Conservation (phyloP, 2,329 filamentous ascomycete species). For the Neofusicoccum laricinum region DNA sequence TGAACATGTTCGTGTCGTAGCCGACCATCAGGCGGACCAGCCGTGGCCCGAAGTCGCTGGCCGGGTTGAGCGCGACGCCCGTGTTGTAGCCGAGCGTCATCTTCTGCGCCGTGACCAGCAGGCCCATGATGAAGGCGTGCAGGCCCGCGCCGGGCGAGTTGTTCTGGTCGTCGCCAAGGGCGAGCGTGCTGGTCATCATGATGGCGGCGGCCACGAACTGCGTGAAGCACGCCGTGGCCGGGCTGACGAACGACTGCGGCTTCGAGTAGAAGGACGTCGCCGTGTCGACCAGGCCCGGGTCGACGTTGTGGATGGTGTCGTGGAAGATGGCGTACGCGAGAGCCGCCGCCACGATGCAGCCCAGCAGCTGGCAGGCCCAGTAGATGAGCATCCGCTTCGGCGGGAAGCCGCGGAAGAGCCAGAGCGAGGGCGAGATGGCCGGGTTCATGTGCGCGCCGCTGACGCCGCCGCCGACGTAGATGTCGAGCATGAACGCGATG, state of each 20-base stretch:
- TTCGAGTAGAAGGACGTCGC: slow-evolving; percentile 29
- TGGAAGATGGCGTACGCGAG: slow-evolving; percentile 37
- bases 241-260: slow-evolving; percentile 29
- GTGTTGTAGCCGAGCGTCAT: slow-evolving; percentile 48
- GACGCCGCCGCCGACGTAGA: slow-evolving; percentile 47
- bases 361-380: slow-evolving; percentile 33
- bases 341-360: slow-evolving; percentile 32
- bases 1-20: slow-evolving; percentile 42
- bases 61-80: slow-evolving; percentile 48
- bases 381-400: slow-evolving; percentile 26
- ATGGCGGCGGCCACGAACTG: slow-evolving; percentile 35
- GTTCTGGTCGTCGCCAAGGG: slow-evolving; percentile 43
- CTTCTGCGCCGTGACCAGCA: slow-evolving; percentile 35
- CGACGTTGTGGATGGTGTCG: slow-evolving; percentile 31
- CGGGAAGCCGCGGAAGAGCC: slow-evolving; percentile 36
- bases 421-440: slow-evolving; percentile 40
- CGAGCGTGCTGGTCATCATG: slow-evolving; percentile 31
- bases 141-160: slow-evolving; percentile 44
- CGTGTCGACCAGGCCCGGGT: slow-evolving; percentile 19
- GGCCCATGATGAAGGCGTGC: slow-evolving; percentile 41
- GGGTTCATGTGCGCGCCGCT: slow-evolving; percentile 50
- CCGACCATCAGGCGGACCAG: slow-evolving; percentile 46
- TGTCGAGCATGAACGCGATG: slow-evolving; percentile 53
- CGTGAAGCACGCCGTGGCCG: slow-evolving; percentile 35
- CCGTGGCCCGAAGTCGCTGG: slow-evolving; percentile 50